Percentiles rank a stretch among this genome's conserved stretches.
Conservation (phyloP, 371 early-diverging fungal genomes). For the Circinella minor region DNA sequence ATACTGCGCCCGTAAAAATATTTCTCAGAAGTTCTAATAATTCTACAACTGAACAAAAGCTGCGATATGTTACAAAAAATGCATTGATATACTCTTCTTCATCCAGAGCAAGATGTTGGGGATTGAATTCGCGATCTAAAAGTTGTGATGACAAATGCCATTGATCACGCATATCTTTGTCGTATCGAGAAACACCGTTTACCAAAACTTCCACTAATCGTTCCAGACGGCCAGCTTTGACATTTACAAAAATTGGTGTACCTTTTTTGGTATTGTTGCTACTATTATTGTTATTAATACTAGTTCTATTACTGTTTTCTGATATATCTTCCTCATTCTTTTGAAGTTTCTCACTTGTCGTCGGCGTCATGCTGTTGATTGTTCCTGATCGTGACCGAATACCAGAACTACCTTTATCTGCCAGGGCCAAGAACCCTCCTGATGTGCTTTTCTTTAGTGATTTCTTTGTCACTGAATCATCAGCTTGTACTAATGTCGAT, state of each 20-base stretch:
- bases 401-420: slow-evolving; percentile 25
- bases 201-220: slow-evolving; percentile 57
- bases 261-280: background rate
- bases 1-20: slow-evolving; percentile 48
- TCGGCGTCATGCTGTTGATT: slow-evolving; percentile 6
- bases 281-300: background rate
- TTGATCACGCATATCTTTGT: slow-evolving; percentile 47
- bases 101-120: slow-evolving; percentile 41
- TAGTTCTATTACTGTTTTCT: background rate
- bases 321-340: slow-evolving; percentile 13
- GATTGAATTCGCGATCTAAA: slow-evolving; percentile 12
- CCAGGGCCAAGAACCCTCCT: slow-evolving; percentile 24
- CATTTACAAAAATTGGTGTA: slow-evolving; percentile 28
- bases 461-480: slow-evolving; percentile 17
- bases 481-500: slow-evolving; percentile 23
- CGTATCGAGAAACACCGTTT: slow-evolving; percentile 51
- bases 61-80: slow-evolving; percentile 66
- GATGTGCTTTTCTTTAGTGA: slow-evolving; percentile 19
- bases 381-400: slow-evolving; percentile 29
- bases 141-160: slow-evolving; percentile 33
- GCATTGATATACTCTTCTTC: slow-evolving; percentile 48
- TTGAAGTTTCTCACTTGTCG: background rate
- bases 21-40: slow-evolving; percentile 56
- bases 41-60: slow-evolving; percentile 48
- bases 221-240: slow-evolving; percentile 61